Conservation (phyloP, 345 rosid species). For the Eucalyptus pauciflora region DNA sequence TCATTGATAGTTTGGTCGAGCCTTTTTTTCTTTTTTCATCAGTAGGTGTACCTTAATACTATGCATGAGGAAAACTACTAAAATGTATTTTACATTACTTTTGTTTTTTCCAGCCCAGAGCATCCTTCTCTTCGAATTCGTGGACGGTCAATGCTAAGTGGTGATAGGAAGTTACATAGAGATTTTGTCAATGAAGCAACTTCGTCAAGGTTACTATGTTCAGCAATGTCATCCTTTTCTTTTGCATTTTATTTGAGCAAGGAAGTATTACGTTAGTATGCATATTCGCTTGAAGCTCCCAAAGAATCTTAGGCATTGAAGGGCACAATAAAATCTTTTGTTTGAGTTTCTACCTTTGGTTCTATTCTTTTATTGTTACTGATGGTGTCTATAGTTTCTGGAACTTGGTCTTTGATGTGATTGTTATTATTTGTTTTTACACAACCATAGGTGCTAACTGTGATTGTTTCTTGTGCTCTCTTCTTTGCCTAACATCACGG, state of each 20-base stretch:
- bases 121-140: constrained; percentile 74
- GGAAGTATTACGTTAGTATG: neutral
- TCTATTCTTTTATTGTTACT: neutral
- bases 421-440: neutral
- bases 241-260: neutral
- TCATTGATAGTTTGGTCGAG: neutral
- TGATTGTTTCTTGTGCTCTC: neutral
- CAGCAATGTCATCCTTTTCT: neutral
- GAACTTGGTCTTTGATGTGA: neutral
- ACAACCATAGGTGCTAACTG: neutral
- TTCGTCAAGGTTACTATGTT: constrained; percentile 50
- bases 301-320: neutral
- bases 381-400: neutral
- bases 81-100: neutral
- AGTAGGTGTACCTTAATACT: neutral
- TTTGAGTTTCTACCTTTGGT: neutral
- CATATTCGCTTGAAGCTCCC: neutral
- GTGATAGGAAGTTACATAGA: constrained; percentile 52
- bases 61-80: neutral
- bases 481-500: neutral
- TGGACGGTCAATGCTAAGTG: constrained; percentile 75
- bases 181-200: constrained; percentile 48
- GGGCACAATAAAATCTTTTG: neutral
- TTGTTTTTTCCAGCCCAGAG: constrained; percentile 58
- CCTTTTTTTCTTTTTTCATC: neutral